These are phyloP conservation scores for Echinosophora koreensis DNA, from an alignment of 306 rosid genomes.

Conservation along the genomic window DNA sequence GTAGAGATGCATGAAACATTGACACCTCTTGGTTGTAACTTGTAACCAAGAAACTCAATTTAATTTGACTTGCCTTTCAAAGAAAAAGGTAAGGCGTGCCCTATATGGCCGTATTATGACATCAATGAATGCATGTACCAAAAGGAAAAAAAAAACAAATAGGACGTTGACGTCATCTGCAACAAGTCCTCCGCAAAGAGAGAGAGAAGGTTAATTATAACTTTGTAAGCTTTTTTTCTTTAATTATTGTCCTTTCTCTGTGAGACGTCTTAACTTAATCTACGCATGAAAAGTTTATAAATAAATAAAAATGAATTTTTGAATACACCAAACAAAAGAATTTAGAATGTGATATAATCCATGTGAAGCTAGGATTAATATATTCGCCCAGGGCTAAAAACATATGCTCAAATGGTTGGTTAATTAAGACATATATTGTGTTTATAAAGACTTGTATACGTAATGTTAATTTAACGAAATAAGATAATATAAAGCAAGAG, in stretches of 20 bases:
- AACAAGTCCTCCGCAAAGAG: neutral
- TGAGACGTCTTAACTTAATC: neutral
- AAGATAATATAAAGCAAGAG: neutral
- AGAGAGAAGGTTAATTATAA: neutral
- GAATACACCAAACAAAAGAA: neutral
- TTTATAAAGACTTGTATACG: neutral
- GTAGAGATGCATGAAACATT: too few relatives aligned
- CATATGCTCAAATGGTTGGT: constrained; percentile 8
- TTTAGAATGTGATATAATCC: neutral
- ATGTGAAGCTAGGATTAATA: neutral
- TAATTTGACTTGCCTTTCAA: constrained; percentile 38
- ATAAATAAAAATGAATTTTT: neutral
- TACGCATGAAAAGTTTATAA: constrained; percentile 17
- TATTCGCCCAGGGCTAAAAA: neutral
- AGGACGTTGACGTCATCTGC: neutral
- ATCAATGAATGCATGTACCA: constrained; percentile 22
- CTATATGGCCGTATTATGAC: constrained; percentile 15
- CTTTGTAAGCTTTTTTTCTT: neutral
- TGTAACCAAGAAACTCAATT: constrained; percentile 35
- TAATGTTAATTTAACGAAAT: neutral
- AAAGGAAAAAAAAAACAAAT: neutral
- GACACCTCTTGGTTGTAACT: neutral
- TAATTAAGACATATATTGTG: constrained; percentile 1
- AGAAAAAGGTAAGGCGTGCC: constrained; percentile 42
- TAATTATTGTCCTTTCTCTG: neutral